Evolutionary conservation across 1,139 yeast species (phyloP).

Genomic region (Magnusiomyces starmeri): DNA sequence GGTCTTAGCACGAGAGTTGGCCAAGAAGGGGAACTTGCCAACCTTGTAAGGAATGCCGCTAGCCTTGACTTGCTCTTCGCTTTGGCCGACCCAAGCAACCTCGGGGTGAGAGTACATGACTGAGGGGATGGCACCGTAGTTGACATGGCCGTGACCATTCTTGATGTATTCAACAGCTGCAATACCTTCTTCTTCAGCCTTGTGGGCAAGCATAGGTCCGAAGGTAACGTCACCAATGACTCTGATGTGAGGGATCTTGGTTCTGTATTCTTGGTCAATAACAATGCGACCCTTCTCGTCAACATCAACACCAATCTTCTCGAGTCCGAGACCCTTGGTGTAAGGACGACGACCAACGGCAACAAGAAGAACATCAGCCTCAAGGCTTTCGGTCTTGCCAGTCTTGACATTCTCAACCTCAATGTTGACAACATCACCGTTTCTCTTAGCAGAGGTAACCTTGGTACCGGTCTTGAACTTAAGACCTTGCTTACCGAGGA

Average conservation of each 20-base stretch:
- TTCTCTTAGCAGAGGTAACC: conserved; percentile 77
- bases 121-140: conserved; percentile 94
- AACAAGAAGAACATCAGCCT: conserved; percentile 88
- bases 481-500: conserved; percentile 89
- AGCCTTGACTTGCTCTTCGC: conserved; percentile 90
- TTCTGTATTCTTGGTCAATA: conserved; percentile 88
- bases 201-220: conserved; percentile 99
- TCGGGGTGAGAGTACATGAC: conserved; percentile 99
- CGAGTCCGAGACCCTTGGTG: conserved; percentile 84
- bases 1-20: conserved; percentile 99
- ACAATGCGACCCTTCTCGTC: conserved; percentile 91
- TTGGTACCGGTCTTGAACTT: conserved; percentile 90
- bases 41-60: conserved; percentile 87
- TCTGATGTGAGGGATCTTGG: conserved; percentile 88
- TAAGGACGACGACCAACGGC: conserved; percentile 99
- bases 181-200: conserved; percentile 99
- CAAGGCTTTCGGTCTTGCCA: conserved; percentile 72
- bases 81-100: conserved; percentile 98
- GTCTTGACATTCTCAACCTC: conserved; percentile 85
- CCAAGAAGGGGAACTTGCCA: conserved; percentile 97
- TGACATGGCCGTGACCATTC: conserved; percentile 94
- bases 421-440: conserved; percentile 87
- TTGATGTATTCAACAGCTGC: conserved; percentile 96
- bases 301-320: conserved; percentile 78
- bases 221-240: conserved; percentile 97